These are phyloP conservation scores for Penstemon davidsonii DNA, from an alignment of 257 asterid genomes.

Conservation along the genomic window DNA sequence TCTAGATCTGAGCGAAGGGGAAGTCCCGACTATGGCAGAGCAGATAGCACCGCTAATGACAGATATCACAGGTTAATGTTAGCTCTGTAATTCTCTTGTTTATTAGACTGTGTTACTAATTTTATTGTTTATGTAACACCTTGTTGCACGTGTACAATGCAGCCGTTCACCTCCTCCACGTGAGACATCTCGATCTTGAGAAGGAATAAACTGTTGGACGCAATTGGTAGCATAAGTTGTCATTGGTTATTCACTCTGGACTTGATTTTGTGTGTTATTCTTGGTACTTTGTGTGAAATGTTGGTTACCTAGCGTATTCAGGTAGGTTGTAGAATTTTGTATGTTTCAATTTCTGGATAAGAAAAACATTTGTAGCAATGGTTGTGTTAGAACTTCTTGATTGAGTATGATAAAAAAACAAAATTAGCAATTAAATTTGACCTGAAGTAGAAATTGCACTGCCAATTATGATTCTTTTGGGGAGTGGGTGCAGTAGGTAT, in stretches of 20 bases:
- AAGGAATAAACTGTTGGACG: slow-evolving; percentile 25
- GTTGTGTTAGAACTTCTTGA: not conserved
- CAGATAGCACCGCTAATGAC: slow-evolving; percentile 55
- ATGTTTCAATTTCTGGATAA: too few relatives aligned
- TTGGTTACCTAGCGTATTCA: not conserved
- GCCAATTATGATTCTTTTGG: too few relatives aligned
- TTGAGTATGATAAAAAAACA: not conserved
- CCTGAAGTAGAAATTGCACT: too few relatives aligned
- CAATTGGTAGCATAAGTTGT: slow-evolving; percentile 1
- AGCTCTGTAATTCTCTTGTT: not conserved
- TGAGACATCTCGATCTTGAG: slow-evolving; percentile 67
- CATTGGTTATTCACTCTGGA: not conserved
- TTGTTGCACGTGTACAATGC: slow-evolving; percentile 21
- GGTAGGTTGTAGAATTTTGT: too few relatives aligned
- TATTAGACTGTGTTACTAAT: not conserved
- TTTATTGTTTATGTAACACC: not conserved
- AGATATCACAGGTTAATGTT: slow-evolving; percentile 55
- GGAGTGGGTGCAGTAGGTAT: too few relatives aligned
- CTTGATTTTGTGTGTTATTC: not conserved
- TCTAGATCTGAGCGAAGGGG: slow-evolving; percentile 59
- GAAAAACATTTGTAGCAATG: too few relatives aligned
- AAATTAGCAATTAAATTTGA: too few relatives aligned
- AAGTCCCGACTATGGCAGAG: slow-evolving; percentile 63
- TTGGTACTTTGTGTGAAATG: not conserved
- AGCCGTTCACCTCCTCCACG: slow-evolving; percentile 68